These are phyloP conservation scores for Fragilaria crotonensis DNA, from an alignment of 108 stramenopile genomes.

Conservation along the genomic window DNA sequence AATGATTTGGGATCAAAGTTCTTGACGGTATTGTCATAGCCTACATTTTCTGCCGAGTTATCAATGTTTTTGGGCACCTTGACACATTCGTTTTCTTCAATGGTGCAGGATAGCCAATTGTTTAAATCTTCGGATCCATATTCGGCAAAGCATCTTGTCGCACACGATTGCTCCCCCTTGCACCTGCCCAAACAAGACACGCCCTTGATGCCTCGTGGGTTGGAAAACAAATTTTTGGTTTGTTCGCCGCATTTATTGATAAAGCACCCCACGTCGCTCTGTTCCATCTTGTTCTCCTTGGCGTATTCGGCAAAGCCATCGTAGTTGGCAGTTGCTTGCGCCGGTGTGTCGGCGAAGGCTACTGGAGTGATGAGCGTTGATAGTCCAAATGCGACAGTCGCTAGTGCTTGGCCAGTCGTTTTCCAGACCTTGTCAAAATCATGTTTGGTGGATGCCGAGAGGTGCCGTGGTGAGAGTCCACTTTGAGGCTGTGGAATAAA, in stretches of 20 bases:
- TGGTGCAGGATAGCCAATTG: slow-evolving; percentile 75
- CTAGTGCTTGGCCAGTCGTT: no score
- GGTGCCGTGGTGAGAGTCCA: no score
- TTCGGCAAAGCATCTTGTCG: slow-evolving; percentile 82
- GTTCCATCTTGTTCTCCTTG: slow-evolving; percentile 78
- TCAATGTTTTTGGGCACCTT: slow-evolving; percentile 75
- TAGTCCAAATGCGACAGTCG: no score
- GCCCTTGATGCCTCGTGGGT: slow-evolving; percentile 85
- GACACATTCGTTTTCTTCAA: slow-evolving; percentile 86
- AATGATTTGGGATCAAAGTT: slow-evolving; percentile 72
- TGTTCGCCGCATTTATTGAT: slow-evolving; percentile 72
- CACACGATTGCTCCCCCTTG: slow-evolving; percentile 87
- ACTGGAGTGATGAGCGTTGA: no score
- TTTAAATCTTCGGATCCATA: slow-evolving; percentile 65
- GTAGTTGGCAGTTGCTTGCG: slow-evolving; percentile 29
- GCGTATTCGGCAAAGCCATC: slow-evolving; percentile 83
- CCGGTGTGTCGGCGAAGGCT: slow-evolving; percentile 21
- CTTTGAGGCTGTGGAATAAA: no score
- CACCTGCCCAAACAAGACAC: slow-evolving; percentile 82
- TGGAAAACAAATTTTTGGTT: slow-evolving; percentile 66
- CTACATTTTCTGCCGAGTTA: slow-evolving; percentile 64
- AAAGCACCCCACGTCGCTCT: slow-evolving; percentile 78
- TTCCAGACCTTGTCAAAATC: no score
- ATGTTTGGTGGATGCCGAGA: no score
- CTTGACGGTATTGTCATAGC: slow-evolving; percentile 35